Base-by-base conservation (phyloP, 148 eudicot species). In the Vaccinium macrocarpon region DNA sequence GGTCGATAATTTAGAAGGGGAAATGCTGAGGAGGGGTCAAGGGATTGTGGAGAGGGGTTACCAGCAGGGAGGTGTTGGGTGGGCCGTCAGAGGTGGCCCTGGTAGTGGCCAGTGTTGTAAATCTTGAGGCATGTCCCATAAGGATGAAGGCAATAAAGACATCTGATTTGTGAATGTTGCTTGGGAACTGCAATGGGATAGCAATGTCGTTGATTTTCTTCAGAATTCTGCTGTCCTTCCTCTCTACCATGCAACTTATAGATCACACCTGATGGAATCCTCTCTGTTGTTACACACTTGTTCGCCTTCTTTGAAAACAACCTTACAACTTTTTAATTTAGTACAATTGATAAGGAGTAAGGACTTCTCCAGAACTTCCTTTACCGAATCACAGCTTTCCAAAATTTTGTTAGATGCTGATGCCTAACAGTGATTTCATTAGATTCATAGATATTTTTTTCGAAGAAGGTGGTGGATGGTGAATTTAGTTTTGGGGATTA, bases 71-170 rank as follows among this genome's bases (percentile, higher is more conserved):
- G 27, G 68, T 61, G 68, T 21, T 6, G 11, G 68, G 23, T 61
- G 68, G 27, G 27, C 27, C 2, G 12, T 6, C 27, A 12, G 27
- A 19, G 68, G 27, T 61, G 68, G 68, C n/a, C 1, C 27, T 12
- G 27, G 25, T 61, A 27, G 23, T 61, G 10, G 68, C 25, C 10
- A 8, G 68, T 21, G 12, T 61, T 61, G 5, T 61, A n/a, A 21
- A 56, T 56, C 21, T 56, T 56, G 61, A 56, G 21, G 4, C 1
- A 56, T 56, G 21, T 23, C 71, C 25, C 12, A 10, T n/a, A 79
- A 56, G 48, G 82, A 32, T 53, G 38, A 10, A 79, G 81, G 51
- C 82, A 79, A 55, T 79, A 23, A 79, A 79, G 59, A 56, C 82
- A 79, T 79, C 82, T 23, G 82, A 79, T 27, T 32, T 79, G 10